These are phyloP conservation scores for Fusarium staphyleae DNA, from an alignment of 2,329 filamentous ascomycete genomes.

Conservation along the genomic window DNA sequence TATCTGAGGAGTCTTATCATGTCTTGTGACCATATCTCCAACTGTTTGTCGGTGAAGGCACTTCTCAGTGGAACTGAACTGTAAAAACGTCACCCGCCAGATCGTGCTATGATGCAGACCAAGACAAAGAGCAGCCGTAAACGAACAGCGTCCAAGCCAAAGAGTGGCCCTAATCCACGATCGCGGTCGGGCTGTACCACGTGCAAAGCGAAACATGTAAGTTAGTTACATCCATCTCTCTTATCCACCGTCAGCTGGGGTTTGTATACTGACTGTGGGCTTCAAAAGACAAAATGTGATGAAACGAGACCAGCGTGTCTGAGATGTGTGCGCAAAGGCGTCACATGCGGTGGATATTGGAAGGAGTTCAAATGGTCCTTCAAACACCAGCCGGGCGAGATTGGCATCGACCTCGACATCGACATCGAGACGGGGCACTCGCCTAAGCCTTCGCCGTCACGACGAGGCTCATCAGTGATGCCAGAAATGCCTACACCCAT, in stretches of 20 bases:
- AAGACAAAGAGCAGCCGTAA: slow-evolving; percentile 23
- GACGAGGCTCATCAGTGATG: slow-evolving; percentile 13
- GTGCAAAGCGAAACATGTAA: slow-evolving; percentile 43
- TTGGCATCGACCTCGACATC: slow-evolving; percentile 23
- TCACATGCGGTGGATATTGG: slow-evolving; percentile 42
- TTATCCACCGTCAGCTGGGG: neutral
- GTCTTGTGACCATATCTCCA: slow-evolving; percentile 9
- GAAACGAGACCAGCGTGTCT: slow-evolving; percentile 42
- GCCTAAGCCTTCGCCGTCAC: slow-evolving; percentile 15
- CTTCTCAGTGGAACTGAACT: neutral
- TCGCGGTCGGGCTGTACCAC: slow-evolving; percentile 44
- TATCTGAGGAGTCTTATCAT: neutral
- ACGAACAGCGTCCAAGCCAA: slow-evolving; percentile 13
- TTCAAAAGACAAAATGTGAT: slow-evolving; percentile 42
- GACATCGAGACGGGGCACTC: slow-evolving; percentile 14
- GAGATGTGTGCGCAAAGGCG: slow-evolving; percentile 40
- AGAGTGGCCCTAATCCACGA: slow-evolving; percentile 31
- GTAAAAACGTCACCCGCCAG: neutral
- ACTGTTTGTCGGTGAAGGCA: neutral
- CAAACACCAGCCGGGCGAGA: slow-evolving; percentile 47
- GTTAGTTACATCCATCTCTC: no score
- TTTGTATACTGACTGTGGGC: neutral
- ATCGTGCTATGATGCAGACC: slow-evolving; percentile 13
- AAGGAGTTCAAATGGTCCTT: slow-evolving; percentile 51
- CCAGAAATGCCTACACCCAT: slow-evolving; percentile 4